Evolutionary conservation across 1,139 yeast genomes (phyloP).

Genomic region (Protomyces inundatus): DNA sequence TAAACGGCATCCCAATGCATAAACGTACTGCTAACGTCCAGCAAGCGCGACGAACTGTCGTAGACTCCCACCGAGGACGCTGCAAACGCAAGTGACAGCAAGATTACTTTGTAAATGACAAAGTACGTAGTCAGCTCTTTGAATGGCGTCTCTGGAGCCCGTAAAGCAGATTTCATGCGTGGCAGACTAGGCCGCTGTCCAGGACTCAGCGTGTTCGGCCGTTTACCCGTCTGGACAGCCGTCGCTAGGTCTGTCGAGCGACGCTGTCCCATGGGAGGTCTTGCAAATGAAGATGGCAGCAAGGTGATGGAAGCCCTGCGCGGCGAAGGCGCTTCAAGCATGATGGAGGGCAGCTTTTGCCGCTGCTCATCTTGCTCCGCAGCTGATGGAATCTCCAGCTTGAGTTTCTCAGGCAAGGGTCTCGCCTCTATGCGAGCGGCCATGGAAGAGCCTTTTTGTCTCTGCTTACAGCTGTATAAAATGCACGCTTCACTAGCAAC

Average conservation of each 20-base stretch:
- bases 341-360: neutral
- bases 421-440: too few relatives aligned
- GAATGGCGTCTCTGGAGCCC: constrained; percentile 13
- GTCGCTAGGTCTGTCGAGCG: neutral
- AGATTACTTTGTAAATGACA: constrained; percentile 9
- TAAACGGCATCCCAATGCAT: constrained; percentile 64
- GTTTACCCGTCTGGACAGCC: neutral
- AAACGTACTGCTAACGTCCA: neutral
- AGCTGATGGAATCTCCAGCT: neutral
- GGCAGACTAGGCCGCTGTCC: neutral
- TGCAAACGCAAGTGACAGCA: constrained; percentile 3
- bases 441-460: too few relatives aligned
- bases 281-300: neutral
- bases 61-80: constrained; percentile 2
- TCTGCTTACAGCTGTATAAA: too few relatives aligned
- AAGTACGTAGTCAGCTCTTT: constrained; percentile 4
- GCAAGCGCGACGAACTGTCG: constrained; percentile 8
- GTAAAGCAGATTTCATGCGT: constrained; percentile 22
- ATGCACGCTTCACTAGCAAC: too few relatives aligned
- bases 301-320: neutral
- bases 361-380: too few relatives aligned
- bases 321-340: neutral
- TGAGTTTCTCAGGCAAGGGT: neutral
- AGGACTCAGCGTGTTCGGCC: neutral
- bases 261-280: neutral